Base-by-base conservation (phyloP, 2,329 filamentous ascomycete species). In the Phialophora macrospora region DNA sequence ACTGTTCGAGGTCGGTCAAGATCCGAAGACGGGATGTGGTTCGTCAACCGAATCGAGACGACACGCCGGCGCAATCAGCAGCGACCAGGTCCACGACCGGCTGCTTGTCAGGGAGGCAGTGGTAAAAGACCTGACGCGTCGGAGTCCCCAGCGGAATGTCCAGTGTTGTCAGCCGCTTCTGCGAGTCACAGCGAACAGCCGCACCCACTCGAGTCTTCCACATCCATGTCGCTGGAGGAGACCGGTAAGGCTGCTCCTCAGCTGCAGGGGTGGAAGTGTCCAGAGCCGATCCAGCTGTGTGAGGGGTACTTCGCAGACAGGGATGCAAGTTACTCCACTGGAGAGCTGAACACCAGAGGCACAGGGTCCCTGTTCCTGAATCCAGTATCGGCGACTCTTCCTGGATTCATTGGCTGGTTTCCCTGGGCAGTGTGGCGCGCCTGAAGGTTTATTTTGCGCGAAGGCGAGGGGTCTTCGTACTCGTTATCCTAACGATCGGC, bases 381-480 rank as follows among this genome's bases (percentile, higher is more conserved):
- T 9, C 20, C 17, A n/a, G 46, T 22, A 4, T 26, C 24, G 46
- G 22, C 20, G 46, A 14, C 20, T 20, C 24, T 3, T 49, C 17
- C 24, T 49, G 20, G 17, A 11, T 49, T 49, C n/a, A 59, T 49
- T 59, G 56, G 56, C n/a, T 59, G 26, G 20, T 34, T 5, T 48
- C 5, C 5, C 41, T 17, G 17, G 24, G 26, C 28, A 14, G 38
- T 32, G 38, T 44, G 26, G 56, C 9, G 26, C 56, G 56, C 38
- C 41, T 59, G 56, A 59, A 26, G n/a, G 17, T 4, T 6, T 41
- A 49, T 30, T 24, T n/a, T 32, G 26, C 52, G 14, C 38, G 7
- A 14, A 7, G 38, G 12, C 38, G 7, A 17, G 9, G 17, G 17
- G 38, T 41, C 38, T 41, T 3, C 38, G 38, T n/a, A 14, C 14